These are phyloP conservation scores for Pogostemon cablin DNA, from an alignment of 257 asterid genomes.

Conservation along the genomic window DNA sequence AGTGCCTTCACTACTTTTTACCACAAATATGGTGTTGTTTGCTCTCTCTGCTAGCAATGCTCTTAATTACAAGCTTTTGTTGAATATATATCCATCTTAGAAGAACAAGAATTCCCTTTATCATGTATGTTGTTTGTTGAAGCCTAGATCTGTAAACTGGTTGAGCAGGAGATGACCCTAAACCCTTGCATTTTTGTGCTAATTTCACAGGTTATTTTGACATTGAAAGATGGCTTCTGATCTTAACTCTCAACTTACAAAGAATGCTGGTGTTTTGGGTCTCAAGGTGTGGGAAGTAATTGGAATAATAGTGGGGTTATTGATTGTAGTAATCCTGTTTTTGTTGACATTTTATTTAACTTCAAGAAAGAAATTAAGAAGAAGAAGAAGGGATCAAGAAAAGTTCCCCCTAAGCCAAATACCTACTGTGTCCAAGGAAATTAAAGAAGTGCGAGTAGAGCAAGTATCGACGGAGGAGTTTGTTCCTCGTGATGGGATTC, in stretches of 20 bases:
- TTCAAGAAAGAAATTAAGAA: slow-evolving; percentile 66
- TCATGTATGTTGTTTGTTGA: neutral
- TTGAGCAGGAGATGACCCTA: neutral
- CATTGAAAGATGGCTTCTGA: slow-evolving; percentile 70
- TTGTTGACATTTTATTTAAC: slow-evolving; percentile 64
- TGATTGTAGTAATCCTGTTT: slow-evolving; percentile 69
- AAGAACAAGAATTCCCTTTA: neutral
- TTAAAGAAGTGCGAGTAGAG: slow-evolving; percentile 88
- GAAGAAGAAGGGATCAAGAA: slow-evolving; percentile 49
- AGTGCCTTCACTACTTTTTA: neutral
- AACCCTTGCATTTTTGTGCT: slow-evolving; percentile 15
- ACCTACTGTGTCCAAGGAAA: slow-evolving; percentile 81
- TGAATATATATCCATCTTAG: neutral
- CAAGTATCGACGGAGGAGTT: slow-evolving; percentile 66
- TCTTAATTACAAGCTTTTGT: neutral
- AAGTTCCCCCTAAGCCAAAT: slow-evolving; percentile 67
- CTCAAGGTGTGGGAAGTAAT: slow-evolving; percentile 92
- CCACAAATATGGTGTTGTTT: slow-evolving; percentile 10
- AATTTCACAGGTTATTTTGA: slow-evolving; percentile 44
- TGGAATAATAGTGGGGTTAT: slow-evolving; percentile 74
- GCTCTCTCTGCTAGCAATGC: neutral
- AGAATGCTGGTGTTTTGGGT: slow-evolving; percentile 61
- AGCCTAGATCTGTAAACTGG: neutral
- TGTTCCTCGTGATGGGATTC: slow-evolving; percentile 72
- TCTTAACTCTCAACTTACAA: slow-evolving; percentile 67